Base-by-base conservation (phyloP, 2,329 filamentous ascomycete species). In the Fusarium musae region DNA sequence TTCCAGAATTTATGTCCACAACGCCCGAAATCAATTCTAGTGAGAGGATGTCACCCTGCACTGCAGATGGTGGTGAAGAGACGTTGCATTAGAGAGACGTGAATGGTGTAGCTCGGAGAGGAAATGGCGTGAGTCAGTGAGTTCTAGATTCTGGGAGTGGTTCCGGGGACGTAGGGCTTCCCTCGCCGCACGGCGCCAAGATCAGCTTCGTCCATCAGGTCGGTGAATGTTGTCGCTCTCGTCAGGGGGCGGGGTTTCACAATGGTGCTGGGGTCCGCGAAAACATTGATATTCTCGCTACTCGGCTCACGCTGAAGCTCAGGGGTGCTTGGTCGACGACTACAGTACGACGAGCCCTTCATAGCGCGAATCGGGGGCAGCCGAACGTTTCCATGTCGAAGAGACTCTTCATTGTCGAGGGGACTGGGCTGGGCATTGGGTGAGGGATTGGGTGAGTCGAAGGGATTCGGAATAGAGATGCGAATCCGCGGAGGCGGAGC, bases 261-360 rank as follows among this genome's bases (percentile, higher is more conserved):
- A 30, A 85, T 82, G 3, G 83, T 85, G 54, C 80, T 79, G 26
- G 85, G 84, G 72, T 88, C 87, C 3, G 85, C 85, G 64, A 87
- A 88, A 13, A 89, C 82, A 69, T 87, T 85, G 78, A 89, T 88
- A 79, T 84, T 85, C 77, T 87, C 84, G 58, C 80, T 83, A 74
- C 84, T 86, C 6, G 83, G 82, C 69, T 86, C 83, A n/a, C 83
- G 80, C 50, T 83, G 79, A 57, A 83, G 63, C 44, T 78, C 74
- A 23, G 82, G 83, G 37, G 81, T 83, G 42, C 69, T 74, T 39
- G 78, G 74, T 17, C 66, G 74, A 34, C 75, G 74, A 42, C 78
- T 77, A 40, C 63, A 62, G 28, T 75, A 71, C 23, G 74, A 76
- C 3, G 77, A 78, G 9, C 76, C 72, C 59, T 79, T 81, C 83